Percentiles rank a stretch among this genome's conserved stretches.
Evolutionary conservation across 768 basidiomycete species (phyloP).

Genomic region (Hypholoma fasciculare): DNA sequence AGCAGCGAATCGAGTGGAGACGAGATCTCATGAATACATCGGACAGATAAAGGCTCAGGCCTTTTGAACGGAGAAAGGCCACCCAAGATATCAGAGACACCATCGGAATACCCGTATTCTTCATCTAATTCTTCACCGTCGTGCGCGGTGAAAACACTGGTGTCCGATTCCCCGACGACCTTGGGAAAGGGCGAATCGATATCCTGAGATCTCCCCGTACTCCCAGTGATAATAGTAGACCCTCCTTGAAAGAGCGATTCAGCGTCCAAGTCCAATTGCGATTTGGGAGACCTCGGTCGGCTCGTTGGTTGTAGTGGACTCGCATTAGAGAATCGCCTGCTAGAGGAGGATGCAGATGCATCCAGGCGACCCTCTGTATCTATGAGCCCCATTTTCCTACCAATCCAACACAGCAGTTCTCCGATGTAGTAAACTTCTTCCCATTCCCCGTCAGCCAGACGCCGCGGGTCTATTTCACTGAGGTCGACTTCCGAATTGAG

Average conservation of each 20-base stretch:
- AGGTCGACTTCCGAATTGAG: conserved; percentile 63
- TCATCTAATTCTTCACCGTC: conserved; percentile 4
- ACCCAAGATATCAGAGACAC: conserved; percentile 21
- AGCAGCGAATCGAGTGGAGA: conserved; percentile 28
- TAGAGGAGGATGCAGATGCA: background rate
- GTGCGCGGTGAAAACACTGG: conserved; percentile 22
- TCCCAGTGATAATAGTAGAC: conserved; percentile 27
- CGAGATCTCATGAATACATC: conserved; percentile 59
- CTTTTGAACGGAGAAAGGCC: conserved; percentile 18
- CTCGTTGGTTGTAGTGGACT: background rate
- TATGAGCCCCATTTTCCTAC: conserved; percentile 38
- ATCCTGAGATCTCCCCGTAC: conserved; percentile 21
- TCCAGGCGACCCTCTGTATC: background rate
- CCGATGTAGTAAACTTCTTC: conserved; percentile 69
- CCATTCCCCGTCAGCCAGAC: conserved; percentile 63
- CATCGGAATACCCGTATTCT: conserved; percentile 9
- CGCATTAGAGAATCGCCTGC: background rate
- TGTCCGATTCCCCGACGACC: conserved; percentile 23
- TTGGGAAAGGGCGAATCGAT: conserved; percentile 19
- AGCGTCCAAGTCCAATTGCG: conserved; percentile 19
- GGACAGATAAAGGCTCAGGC: conserved; percentile 14
- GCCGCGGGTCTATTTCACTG: conserved; percentile 61
- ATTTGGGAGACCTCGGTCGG: conserved; percentile 11
- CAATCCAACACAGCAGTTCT: conserved; percentile 71
- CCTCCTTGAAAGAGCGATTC: conserved; percentile 30